Base-by-base conservation (phyloP, 495 filamentous ascomycete species). In the Aspergillus ostianus region DNA sequence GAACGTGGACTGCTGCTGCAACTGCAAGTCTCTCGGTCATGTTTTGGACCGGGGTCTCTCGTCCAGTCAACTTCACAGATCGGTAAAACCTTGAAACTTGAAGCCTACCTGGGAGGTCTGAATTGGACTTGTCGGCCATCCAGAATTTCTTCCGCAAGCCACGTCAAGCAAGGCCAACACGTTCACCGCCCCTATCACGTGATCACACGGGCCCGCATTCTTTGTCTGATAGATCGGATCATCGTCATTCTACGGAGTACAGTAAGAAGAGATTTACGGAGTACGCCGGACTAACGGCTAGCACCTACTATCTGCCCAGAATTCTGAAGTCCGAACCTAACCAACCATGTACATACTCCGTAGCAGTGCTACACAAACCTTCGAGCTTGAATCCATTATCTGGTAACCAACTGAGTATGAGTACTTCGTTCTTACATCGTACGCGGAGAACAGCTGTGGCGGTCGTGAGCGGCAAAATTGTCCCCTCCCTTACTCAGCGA, bases 11-110 rank as follows among this genome's bases (percentile, higher is more conserved):
- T 32, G 23, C 23, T 26, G 23, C 23, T 4, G 30, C 30, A 32
- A 32, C 57, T 58, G 58, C 62, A 51, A 58, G 54, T 45, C 60
- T 64, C 58, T 60, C 47, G 51, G 12, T 36, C 54, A 62, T 55
- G 55, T 62, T 53, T 62, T 55, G 55, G 60, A 58, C 44, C 44
- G n/a, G 44, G 36, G 26, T 47, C 30, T 29, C 50, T 27, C 19
- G 56, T 47, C 56, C 52, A 26, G n/a, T 58, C 50, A 17, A 15
- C 36, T 41, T 5, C 36, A 41, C 36, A 41, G 15, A 13, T 17
- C 13, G 36, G 10, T 15, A 1, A 13, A 13, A 41, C 15, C 36
- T 2, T 41, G 36, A 41, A 41, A 41, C 36, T 41, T 41, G 36
- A 15, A 26, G 23, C 23, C 23, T 26, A 26, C 23, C 23, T 4